Percentiles rank a stretch among this genome's conserved stretches.
Evolutionary conservation across 176 grass and related monocot genomes (phyloP).

Genomic region (Hordeum marinum): DNA sequence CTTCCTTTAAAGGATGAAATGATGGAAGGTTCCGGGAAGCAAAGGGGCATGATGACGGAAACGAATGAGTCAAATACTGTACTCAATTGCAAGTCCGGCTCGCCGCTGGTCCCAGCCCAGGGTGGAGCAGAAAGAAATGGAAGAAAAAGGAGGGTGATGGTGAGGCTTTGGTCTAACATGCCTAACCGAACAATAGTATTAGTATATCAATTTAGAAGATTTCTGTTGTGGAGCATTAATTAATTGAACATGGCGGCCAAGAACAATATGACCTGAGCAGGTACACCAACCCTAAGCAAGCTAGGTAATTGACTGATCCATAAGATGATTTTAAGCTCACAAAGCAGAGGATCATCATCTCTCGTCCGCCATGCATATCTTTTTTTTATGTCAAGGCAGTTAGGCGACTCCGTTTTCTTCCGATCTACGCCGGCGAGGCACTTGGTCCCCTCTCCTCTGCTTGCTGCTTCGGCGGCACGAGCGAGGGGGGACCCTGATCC

Average conservation of each 20-base stretch:
- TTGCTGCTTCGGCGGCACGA: too few relatives aligned
- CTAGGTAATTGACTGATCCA: too few relatives aligned
- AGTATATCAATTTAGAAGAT: neutral
- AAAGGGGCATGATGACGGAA: neutral
- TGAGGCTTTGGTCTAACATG: neutral
- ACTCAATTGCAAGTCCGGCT: neutral
- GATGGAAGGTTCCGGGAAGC: neutral
- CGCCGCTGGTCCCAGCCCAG: neutral
- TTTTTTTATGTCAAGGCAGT: too few relatives aligned
- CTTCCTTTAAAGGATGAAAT: neutral
- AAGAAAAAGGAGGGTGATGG: neutral
- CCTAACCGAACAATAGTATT: neutral
- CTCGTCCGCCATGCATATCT: too few relatives aligned
- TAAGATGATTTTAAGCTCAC: too few relatives aligned
- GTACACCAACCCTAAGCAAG: neutral
- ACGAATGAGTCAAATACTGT: neutral
- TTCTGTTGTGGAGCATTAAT: neutral
- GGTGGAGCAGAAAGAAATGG: neutral
- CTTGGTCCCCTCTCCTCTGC: too few relatives aligned
- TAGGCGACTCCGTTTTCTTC: too few relatives aligned
- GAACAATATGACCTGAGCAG: neutral
- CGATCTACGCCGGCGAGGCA: too few relatives aligned
- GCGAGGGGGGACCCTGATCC: too few relatives aligned
- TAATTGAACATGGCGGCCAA: neutral
- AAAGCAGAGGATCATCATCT: too few relatives aligned